A percentile compares a stretch with the other conserved stretches of the same genome.
These are phyloP conservation scores for Myriosclerotinia curreyana DNA, from an alignment of 2,329 filamentous ascomycete genomes.

Conservation along the genomic window DNA sequence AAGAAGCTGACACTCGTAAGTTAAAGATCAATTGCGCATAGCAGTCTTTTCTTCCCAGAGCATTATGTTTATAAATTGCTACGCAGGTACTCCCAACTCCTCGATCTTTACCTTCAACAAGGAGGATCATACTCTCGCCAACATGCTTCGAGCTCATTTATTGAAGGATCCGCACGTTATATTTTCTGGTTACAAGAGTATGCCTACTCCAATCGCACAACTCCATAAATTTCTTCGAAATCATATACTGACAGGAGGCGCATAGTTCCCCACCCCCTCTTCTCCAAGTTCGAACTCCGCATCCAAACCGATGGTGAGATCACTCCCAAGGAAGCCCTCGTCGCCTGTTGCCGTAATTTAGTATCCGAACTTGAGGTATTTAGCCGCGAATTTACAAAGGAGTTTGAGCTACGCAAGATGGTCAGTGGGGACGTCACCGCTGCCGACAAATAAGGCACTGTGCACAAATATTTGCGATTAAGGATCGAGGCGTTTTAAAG, in stretches of 20 bases:
- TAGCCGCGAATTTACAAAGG: conserved; percentile 85
- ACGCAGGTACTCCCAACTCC: conserved; percentile 82
- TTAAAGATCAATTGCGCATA: conserved; percentile 25
- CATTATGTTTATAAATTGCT: conserved; percentile 13
- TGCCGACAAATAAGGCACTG: conserved; percentile 23
- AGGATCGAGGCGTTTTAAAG: conserved; percentile 4
- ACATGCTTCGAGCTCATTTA: conserved; percentile 82
- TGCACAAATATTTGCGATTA: background rate
- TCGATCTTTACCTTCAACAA: conserved; percentile 94
- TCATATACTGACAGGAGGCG: background rate
- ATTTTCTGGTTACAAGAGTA: conserved; percentile 90
- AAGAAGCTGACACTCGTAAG: conserved; percentile 85
- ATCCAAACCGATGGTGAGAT: conserved; percentile 89
- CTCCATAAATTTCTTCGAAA: background rate
- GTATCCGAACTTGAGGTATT: conserved; percentile 78
- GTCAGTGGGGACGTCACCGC: conserved; percentile 47
- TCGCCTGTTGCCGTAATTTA: conserved; percentile 76
- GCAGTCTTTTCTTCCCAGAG: background rate
- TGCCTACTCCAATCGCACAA: conserved; percentile 40
- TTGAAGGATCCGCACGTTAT: conserved; percentile 79
- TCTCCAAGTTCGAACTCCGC: conserved; percentile 64
- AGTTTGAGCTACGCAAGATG: conserved; percentile 87
- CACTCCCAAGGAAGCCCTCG: conserved; percentile 83
- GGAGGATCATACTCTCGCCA: conserved; percentile 94
- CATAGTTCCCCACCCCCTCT: conserved; percentile 43